A percentile compares a stretch with the other conserved stretches of the same genome.
Conservation (phyloP, 805 yeast species). For the Teunomyces atbi region DNA sequence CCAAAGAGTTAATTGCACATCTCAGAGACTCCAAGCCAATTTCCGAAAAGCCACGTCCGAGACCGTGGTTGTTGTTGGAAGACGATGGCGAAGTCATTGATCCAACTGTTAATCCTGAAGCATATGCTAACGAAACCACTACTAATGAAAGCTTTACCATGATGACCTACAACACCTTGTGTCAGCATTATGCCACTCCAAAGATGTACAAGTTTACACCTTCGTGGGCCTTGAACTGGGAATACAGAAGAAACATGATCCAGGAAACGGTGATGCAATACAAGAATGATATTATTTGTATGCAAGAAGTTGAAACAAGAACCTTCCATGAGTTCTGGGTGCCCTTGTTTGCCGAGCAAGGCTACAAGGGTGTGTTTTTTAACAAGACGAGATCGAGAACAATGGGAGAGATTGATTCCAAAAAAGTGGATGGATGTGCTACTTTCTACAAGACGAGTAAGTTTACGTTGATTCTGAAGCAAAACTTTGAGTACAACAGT, state of each 20-base stretch:
- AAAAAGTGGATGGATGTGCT: conserved; percentile 98
- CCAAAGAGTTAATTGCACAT: conserved; percentile 75
- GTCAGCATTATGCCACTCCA: conserved; percentile 94
- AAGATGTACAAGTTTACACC: conserved; percentile 93
- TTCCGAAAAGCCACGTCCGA: conserved; percentile 61
- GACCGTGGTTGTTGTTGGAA: conserved; percentile 80
- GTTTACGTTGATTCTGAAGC: conserved; percentile 69
- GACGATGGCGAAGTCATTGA: conserved; percentile 67
- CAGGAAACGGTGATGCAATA: conserved; percentile 66
- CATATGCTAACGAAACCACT: conserved; percentile 28
- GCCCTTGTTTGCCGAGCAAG: conserved; percentile 66
- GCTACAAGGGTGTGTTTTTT: conserved; percentile 80
- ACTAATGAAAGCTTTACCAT: conserved; percentile 58
- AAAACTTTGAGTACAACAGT: conserved; percentile 77
- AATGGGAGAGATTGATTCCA: conserved; percentile 74
- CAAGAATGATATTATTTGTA: conserved; percentile 76
- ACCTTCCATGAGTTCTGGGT: conserved; percentile 85
- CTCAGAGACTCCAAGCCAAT: conserved; percentile 81
- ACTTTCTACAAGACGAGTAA: conserved; percentile 72
- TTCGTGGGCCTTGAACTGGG: conserved; percentile 96
- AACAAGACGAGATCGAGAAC: conserved; percentile 92
- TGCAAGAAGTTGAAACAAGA: conserved; percentile 92
- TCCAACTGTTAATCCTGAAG: conserved; percentile 29
- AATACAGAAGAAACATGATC: conserved; percentile 75
- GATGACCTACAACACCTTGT: conserved; percentile 85